Base-by-base conservation (phyloP, 2,329 filamentous ascomycete genomes). In the Lasiodiplodia sp. region DNA sequence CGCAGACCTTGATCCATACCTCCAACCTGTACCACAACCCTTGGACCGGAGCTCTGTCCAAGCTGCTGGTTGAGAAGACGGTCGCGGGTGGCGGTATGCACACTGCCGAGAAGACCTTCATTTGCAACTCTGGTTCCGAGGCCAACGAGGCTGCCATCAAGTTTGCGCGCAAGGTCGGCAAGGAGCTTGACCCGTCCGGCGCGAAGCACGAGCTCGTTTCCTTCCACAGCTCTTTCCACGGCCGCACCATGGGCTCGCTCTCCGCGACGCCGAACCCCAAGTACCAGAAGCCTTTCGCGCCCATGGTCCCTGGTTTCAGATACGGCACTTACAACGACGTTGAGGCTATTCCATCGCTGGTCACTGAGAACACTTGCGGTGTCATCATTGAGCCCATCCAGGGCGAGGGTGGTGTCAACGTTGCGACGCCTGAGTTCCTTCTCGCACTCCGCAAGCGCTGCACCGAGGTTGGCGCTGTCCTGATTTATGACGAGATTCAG, bases 111-210 rank as follows among this genome's bases (percentile, higher is more conserved):
- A 88, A 92, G 68, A 93, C 93, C 2, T 99, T 99, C 78, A 87
- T 99, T 72, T 97, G 93, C 84, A 99, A 99, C 83, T 97, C 94
- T 4, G 96, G 96, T 69, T 93, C 92, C 70, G 96, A 99, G 83
- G 96, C 96, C 77, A 99, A 99, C 80, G 96, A 99, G 83, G 96
- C 95, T 1, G 96, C 95, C 44, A 92, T 99, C 79, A 99, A 99
- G 81, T 98, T 99, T 76, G 92, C 95, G 23, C 89, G 96, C 74
- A 99, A 99, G 82, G 90, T 91, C 25, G 94, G 94, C 74, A 95
- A 95, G 80, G 83, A 88, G 11, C 75, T 90, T 34, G 91, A 94
- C 71, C 88, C 91, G 0, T 88, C 88, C 0, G 91, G 92, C 58
- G 81, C 80, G 23, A 97, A 98, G 83, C 81, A 88, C 74, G 94